phyloP scores from a whole-genome alignment of 2,329 filamentous ascomycete species.

The Nectriaceae sp. region DNA sequence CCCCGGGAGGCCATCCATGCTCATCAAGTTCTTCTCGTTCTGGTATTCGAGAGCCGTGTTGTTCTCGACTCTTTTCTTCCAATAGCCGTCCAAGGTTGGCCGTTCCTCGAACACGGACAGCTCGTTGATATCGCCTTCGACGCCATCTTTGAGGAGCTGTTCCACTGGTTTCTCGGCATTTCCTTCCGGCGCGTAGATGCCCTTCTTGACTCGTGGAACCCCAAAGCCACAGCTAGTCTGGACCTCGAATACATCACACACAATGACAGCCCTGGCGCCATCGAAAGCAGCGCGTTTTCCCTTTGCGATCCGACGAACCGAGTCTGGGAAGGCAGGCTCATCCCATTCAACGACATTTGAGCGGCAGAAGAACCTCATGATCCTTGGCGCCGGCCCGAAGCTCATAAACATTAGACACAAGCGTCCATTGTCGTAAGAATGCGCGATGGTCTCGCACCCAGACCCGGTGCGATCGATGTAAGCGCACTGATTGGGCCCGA shows the following conservation, averaged over 20 bases:
- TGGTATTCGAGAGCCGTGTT: conserved; percentile 58
- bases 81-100: conserved; percentile 56
- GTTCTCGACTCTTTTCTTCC: conserved; percentile 48
- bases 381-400: conserved; percentile 60
- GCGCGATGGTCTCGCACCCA: conserved; percentile 74
- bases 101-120: conserved; percentile 53
- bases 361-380: conserved; percentile 64
- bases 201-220: conserved; percentile 55
- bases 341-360: conserved; percentile 62
- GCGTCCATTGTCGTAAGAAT: conserved; percentile 75
- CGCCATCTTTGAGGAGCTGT: conserved; percentile 27
- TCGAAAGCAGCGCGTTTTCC: conserved; percentile 40
- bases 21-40: conserved; percentile 53
- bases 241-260: conserved; percentile 63
- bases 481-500: conserved; percentile 59
- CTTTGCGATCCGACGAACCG: conserved; percentile 46
- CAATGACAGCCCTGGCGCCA: conserved; percentile 61
- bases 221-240: conserved; percentile 69
- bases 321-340: conserved; percentile 46
- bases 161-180: conserved; percentile 20
- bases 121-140: conserved; percentile 33
- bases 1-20: conserved; percentile 62
- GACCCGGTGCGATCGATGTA: conserved; percentile 77
- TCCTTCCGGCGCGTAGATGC: conserved; percentile 35
- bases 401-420: conserved; percentile 75